phyloP scores from a whole-genome alignment of 306 rosid genomes.

The Arachis stenosperma region DNA sequence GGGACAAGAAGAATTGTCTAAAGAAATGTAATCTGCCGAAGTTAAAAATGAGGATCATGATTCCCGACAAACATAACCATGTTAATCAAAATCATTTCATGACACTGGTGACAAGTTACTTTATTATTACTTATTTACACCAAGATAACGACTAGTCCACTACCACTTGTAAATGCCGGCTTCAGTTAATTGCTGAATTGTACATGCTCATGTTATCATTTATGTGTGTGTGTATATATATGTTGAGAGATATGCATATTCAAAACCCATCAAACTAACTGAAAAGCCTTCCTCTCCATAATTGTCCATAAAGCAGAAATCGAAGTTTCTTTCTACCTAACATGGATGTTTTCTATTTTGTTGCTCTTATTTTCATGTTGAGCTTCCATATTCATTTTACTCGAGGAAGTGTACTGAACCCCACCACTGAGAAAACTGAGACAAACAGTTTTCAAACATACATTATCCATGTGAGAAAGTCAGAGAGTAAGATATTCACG shows the following conservation, averaged over 20 bases:
- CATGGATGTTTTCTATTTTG: slow-evolving; percentile 48
- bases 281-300: slow-evolving; percentile 25
- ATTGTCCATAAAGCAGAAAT: slow-evolving; percentile 22
- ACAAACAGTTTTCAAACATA: slow-evolving; percentile 48
- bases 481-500: slow-evolving; percentile 39
- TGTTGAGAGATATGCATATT: neutral
- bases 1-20: neutral
- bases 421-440: neutral
- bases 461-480: slow-evolving; percentile 55
- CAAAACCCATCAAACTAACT: slow-evolving; percentile 2
- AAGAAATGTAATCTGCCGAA: slow-evolving; percentile 34
- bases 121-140: neutral
- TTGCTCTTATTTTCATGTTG: slow-evolving; percentile 45
- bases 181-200: neutral
- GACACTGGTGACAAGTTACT: neutral
- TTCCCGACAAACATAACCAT: slow-evolving; percentile 19
- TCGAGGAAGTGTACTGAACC: slow-evolving; percentile 28
- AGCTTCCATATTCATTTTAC: slow-evolving; percentile 41
- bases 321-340: slow-evolving; percentile 26
- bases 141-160: neutral
- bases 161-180: slow-evolving; percentile 24
- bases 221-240: neutral
- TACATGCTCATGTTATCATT: neutral
- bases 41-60: neutral
- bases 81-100: slow-evolving; percentile 17